A percentile compares a stretch with the other conserved stretches of the same genome.
These are phyloP conservation scores for Hsuehochloa calcarea DNA, from an alignment of 176 grass and related monocot genomes.

Conservation along the genomic window DNA sequence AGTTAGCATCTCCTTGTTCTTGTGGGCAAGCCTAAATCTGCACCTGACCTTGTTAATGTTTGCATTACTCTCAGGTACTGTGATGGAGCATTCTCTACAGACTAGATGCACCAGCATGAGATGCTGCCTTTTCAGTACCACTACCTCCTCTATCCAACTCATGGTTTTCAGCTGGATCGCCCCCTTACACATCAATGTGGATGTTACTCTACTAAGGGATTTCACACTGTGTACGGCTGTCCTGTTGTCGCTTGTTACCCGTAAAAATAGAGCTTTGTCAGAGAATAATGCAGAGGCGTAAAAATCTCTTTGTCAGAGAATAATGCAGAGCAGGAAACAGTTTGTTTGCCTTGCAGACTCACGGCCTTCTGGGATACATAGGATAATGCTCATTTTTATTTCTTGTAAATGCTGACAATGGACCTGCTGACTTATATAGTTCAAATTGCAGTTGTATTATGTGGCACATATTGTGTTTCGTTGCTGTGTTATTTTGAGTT, in stretches of 20 bases:
- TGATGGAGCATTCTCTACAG: conserved; percentile 78
- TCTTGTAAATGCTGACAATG: background rate
- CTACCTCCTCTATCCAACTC: background rate
- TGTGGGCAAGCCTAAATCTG: background rate
- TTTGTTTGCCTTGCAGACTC: background rate
- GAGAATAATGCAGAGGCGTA: conserved; percentile 16
- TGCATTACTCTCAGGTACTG: conserved; percentile 61
- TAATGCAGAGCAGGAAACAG: conserved; percentile 14
- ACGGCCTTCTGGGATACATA: background rate
- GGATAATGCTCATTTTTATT: background rate
- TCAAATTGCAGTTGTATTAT: background rate
- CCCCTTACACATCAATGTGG: background rate
- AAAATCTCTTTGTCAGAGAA: conserved; percentile 11
- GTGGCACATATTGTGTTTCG: background rate
- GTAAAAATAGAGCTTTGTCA: background rate
- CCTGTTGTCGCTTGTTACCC: background rate
- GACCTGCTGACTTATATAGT: background rate
- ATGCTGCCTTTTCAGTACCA: background rate
- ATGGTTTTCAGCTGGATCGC: background rate
- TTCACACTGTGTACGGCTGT: conserved; percentile 33
- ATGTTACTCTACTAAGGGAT: background rate
- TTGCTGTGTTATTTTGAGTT: background rate
- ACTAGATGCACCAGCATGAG: conserved; percentile 32
- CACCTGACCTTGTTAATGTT: conserved; percentile 8
- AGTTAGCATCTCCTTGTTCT: background rate